Evolutionary conservation across 805 yeast species (phyloP).

Genomic region (Yamadazyma insecticola): DNA sequence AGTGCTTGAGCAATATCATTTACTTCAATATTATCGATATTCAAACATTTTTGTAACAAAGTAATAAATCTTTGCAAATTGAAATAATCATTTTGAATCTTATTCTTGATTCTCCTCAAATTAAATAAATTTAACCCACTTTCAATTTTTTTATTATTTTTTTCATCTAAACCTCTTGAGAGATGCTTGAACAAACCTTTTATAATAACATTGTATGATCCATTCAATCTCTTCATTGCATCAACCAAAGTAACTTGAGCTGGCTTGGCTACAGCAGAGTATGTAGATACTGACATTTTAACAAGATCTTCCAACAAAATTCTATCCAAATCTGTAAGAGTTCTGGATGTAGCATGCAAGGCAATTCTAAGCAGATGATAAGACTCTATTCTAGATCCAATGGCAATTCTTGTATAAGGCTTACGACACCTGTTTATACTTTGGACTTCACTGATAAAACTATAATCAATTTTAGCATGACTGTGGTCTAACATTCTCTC

Average conservation of each 20-base stretch:
- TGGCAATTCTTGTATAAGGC: conserved; percentile 70
- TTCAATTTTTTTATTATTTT: conserved; percentile 52
- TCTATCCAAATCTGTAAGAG: conserved; percentile 63
- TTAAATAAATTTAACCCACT: conserved; percentile 59
- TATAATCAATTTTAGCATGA: conserved; percentile 52
- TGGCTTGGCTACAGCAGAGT: conserved; percentile 60
- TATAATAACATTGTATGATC: conserved; percentile 56
- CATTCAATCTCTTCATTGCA: conserved; percentile 65
- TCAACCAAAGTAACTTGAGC: conserved; percentile 68
- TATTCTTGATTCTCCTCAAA: conserved; percentile 52
- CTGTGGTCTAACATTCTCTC: conserved; percentile 59
- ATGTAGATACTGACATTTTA: conserved; percentile 60
- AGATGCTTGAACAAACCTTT: conserved; percentile 46
- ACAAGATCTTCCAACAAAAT: conserved; percentile 62
- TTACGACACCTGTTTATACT: conserved; percentile 58
- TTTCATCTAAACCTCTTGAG: conserved; percentile 42
- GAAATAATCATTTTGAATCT: conserved; percentile 53
- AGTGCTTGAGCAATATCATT: conserved; percentile 50
- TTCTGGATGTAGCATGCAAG: conserved; percentile 67
- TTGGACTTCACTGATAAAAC: conserved; percentile 55
- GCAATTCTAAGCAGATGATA: conserved; percentile 73
- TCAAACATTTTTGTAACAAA: conserved; percentile 50
- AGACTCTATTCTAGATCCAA: conserved; percentile 70
- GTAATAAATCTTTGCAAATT: conserved; percentile 45
- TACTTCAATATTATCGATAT: conserved; percentile 52